A percentile compares a stretch with the other conserved stretches of the same genome.
Evolutionary conservation across 352 stramenopile genomes (phyloP).

Genomic region (Pythium dissimile): DNA sequence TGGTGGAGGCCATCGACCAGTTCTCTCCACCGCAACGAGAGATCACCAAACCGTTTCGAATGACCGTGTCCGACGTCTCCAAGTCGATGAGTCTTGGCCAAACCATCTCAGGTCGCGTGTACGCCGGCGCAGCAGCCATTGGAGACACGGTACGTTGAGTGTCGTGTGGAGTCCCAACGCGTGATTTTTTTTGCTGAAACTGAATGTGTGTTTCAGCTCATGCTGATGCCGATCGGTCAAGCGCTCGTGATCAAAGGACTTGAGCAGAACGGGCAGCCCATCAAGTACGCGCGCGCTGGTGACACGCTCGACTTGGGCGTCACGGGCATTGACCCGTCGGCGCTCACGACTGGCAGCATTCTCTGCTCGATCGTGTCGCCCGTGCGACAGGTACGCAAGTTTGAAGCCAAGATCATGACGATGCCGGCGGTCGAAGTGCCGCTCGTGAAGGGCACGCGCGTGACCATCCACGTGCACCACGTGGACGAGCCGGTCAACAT

Average conservation of each 20-base stretch:
- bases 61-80: constrained; percentile 82
- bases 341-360: constrained; percentile 77
- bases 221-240: constrained; percentile 32
- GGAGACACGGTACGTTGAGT: constrained; percentile 53
- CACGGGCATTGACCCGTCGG: constrained; percentile 64
- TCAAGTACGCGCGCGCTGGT: constrained; percentile 61
- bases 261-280: constrained; percentile 64
- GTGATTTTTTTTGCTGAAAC: constrained; percentile 5
- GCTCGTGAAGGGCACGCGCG: constrained; percentile 76
- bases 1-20: constrained; percentile 79
- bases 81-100: constrained; percentile 82
- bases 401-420: constrained; percentile 90
- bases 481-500: constrained; percentile 84
- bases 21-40: constrained; percentile 73
- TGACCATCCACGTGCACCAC: constrained; percentile 87
- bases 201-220: constrained; percentile 16
- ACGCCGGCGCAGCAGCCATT: constrained; percentile 60
- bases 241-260: constrained; percentile 54
- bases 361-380: constrained; percentile 79
- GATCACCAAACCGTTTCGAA: constrained; percentile 82
- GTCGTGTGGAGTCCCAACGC: not conserved
- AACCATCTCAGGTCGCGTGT: constrained; percentile 84
- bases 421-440: constrained; percentile 84
- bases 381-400: constrained; percentile 63
- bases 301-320: constrained; percentile 81